Conservation (phyloP, 164 flowering plant species). For the Umbellularia californica region DNA sequence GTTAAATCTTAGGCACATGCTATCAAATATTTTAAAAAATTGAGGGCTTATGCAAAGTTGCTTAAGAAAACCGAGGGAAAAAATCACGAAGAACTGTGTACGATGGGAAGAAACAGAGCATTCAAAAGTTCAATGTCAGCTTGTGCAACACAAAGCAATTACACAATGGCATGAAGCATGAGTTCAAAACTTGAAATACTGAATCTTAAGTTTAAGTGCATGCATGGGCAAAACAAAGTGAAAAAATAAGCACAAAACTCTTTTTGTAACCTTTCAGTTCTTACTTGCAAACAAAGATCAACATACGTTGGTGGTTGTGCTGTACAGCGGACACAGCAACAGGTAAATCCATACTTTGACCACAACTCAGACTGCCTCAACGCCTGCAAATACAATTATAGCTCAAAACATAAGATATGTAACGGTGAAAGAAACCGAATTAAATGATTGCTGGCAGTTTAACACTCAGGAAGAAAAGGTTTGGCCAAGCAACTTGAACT, state of each 20-base stretch:
- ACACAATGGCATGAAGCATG: not conserved
- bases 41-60: not conserved
- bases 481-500: not conserved
- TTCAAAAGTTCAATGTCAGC: not conserved
- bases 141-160: not conserved
- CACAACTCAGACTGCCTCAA: slow-evolving; percentile 54
- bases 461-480: not conserved
- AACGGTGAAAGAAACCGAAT: not conserved
- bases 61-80: not conserved
- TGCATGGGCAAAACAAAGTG: not conserved
- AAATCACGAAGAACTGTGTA: not conserved
- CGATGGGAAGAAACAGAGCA: not conserved
- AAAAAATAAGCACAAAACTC: not conserved
- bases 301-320: slow-evolving; percentile 39
- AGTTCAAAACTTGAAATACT: not conserved
- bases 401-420: not conserved
- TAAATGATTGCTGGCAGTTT: not conserved
- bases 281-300: slow-evolving; percentile 55
- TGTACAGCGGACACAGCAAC: slow-evolving; percentile 51
- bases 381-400: slow-evolving; percentile 28
- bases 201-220: not conserved
- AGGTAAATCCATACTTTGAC: slow-evolving; percentile 46
- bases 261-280: not conserved
- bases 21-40: too few species aligned
- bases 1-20: not conserved